Evolutionary conservation across 371 early-diverging fungal species (phyloP).

Genomic region (Cokeromyces recurvatus): DNA sequence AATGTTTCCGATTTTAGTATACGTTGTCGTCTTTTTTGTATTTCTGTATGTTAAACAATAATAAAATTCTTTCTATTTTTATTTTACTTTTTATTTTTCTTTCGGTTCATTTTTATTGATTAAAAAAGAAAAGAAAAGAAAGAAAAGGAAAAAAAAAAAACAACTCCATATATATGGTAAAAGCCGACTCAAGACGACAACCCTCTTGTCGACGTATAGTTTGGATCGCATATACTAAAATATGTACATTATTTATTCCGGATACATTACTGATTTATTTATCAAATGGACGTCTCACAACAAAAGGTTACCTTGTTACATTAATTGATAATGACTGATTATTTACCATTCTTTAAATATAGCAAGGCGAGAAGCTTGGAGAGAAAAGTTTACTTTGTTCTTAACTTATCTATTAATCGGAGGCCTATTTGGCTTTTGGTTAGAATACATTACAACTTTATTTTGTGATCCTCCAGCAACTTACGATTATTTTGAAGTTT

Average conservation of each 20-base stretch:
- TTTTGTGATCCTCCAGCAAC: slow-evolving; percentile 38
- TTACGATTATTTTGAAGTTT: slow-evolving; percentile 19
- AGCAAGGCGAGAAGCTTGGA: slow-evolving; percentile 43
- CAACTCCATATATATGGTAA: too few relatives aligned
- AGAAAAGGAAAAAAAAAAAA: too few relatives aligned
- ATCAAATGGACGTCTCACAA: slow-evolving; percentile 17
- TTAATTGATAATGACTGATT: too few relatives aligned
- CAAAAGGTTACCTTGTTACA: slow-evolving; percentile 26
- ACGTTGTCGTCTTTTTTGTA: too few relatives aligned
- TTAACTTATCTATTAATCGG: slow-evolving; percentile 16
- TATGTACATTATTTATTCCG: slow-evolving; percentile 18
- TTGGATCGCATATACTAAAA: slow-evolving; percentile 21
- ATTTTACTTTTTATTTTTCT: too few relatives aligned
- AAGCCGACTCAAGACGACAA: slow-evolving; percentile 10
- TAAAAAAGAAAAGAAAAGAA: not conserved
- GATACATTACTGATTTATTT: slow-evolving; percentile 10
- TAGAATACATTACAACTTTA: slow-evolving; percentile 34
- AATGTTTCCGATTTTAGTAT: too few relatives aligned
- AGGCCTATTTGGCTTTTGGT: slow-evolving; percentile 34
- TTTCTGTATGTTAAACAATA: too few relatives aligned
- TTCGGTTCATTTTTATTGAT: too few relatives aligned
- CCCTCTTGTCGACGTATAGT: slow-evolving; percentile 21
- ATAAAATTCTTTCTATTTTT: too few relatives aligned
- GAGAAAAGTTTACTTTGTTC: slow-evolving; percentile 43
- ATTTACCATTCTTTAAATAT: not conserved